Conservation (phyloP, 2,329 filamentous ascomycete species). For the Ramularia endophylla region DNA sequence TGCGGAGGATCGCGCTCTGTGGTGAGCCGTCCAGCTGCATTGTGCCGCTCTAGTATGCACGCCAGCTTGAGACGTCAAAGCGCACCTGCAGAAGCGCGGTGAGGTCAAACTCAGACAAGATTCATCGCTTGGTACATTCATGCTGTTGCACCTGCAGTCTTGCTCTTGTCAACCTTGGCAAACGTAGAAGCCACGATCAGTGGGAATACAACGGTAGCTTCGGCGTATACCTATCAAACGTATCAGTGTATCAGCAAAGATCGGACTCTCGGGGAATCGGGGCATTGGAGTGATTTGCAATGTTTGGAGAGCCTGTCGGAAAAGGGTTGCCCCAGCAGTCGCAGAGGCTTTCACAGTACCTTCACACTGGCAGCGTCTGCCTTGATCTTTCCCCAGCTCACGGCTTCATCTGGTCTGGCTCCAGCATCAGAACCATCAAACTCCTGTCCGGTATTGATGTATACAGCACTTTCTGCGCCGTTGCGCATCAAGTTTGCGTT, state of each 20-base stretch:
- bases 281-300: no score
- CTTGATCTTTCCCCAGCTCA: slow-evolving; percentile 99
- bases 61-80: no score
- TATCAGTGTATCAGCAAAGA: neutral
- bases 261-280: neutral
- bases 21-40: no score
- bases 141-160: no score
- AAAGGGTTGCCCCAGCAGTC: no score
- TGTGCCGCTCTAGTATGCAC: no score
- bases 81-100: slow-evolving; percentile 17
- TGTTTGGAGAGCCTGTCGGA: no score
- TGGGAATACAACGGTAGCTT: slow-evolving; percentile 62
- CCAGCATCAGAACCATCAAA: slow-evolving; percentile 97
- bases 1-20: no score
- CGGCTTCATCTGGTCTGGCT: slow-evolving; percentile 88
- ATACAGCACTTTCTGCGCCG: slow-evolving; percentile 92
- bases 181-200: slow-evolving; percentile 63
- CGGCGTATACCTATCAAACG: slow-evolving; percentile 51
- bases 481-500: slow-evolving; percentile 98
- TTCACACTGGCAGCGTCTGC: slow-evolving; percentile 82
- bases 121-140: no score
- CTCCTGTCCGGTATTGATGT: slow-evolving; percentile 95
- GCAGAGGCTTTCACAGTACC: no score
- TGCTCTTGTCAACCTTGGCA: no score
- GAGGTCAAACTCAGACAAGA: neutral